Conservation (phyloP, 306 rosid genomes). For the Carpinus viminea region DNA sequence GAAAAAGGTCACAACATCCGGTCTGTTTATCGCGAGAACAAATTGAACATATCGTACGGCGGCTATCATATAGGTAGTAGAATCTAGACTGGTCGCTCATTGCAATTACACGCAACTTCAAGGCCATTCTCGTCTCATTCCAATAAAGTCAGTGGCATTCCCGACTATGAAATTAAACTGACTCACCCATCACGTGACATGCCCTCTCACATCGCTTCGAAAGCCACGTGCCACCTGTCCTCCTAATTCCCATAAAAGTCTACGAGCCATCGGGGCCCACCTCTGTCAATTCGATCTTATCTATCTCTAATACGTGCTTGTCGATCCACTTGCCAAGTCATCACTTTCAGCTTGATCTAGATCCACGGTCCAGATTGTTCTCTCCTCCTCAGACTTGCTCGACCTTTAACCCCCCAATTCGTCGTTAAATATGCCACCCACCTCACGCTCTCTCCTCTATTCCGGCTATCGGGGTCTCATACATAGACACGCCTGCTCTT, state of each 20-base stretch:
- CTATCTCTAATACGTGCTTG: constrained; percentile 53
- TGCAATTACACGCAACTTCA: background rate
- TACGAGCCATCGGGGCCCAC: constrained; percentile 36
- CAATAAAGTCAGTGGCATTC: constrained; percentile 7
- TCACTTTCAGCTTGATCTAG: background rate
- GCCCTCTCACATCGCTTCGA: background rate
- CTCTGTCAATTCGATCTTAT: constrained; percentile 48
- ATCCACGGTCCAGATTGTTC: constrained; percentile 38
- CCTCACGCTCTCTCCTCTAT: accelerated
- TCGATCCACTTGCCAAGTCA: constrained; percentile 57
- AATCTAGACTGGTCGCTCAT: background rate
- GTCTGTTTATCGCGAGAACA: background rate
- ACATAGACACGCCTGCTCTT: too few species aligned
- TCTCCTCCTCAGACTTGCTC: constrained; percentile 41
- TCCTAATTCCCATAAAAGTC: background rate
- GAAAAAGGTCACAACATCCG: background rate
- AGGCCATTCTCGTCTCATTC: background rate
- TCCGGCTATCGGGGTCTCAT: background rate
- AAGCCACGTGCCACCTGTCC: constrained; percentile 30
- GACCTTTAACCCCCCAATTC: constrained; percentile 42
- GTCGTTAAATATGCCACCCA: constrained; percentile 42
- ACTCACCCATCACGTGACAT: constrained; percentile 46
- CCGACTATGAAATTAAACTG: background rate
- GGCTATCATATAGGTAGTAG: too few species aligned
- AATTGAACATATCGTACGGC: background rate